Evolutionary conservation across 2,329 filamentous ascomycete species (phyloP).

Genomic region (Plenodomus tracheiphilus): DNA sequence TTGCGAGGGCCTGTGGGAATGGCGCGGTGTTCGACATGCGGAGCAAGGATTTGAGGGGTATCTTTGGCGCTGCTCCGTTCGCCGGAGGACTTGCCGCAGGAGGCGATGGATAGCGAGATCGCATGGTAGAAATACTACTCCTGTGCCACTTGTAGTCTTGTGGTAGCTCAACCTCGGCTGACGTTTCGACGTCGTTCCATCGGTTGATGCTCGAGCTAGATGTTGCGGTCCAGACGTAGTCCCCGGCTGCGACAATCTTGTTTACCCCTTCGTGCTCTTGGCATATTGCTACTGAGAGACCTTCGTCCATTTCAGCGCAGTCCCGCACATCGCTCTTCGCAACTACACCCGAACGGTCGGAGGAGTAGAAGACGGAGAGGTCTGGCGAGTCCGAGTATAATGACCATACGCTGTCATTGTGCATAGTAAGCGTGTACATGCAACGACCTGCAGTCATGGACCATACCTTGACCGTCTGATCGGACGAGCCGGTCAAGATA

Average conservation of each 20-base stretch:
- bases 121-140: slow-evolving; percentile 54
- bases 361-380: slow-evolving; percentile 90
- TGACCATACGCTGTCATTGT: slow-evolving; percentile 97
- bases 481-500: slow-evolving; percentile 90
- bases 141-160: slow-evolving; percentile 57
- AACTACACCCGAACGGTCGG: slow-evolving; percentile 88
- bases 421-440: slow-evolving; percentile 98
- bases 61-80: slow-evolving; percentile 56
- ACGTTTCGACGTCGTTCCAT: slow-evolving; percentile 85
- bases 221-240: slow-evolving; percentile 88
- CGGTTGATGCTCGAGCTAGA: slow-evolving; percentile 89
- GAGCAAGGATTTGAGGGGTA: slow-evolving; percentile 77
- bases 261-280: slow-evolving; percentile 87
- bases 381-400: slow-evolving; percentile 86
- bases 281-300: slow-evolving; percentile 84
- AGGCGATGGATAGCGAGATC: slow-evolving; percentile 47
- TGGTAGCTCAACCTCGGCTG: slow-evolving; percentile 65
- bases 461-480: slow-evolving; percentile 98
- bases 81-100: slow-evolving; percentile 37
- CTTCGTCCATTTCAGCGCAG: slow-evolving; percentile 78
- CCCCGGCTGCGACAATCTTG: slow-evolving; percentile 65
- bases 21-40: slow-evolving; percentile 81
- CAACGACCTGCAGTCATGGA: slow-evolving; percentile 92
- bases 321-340: slow-evolving; percentile 91
- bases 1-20: slow-evolving; percentile 63